phyloP scores from a whole-genome alignment of 805 yeast genomes.

The Cyberlindnera subsufficiens region DNA sequence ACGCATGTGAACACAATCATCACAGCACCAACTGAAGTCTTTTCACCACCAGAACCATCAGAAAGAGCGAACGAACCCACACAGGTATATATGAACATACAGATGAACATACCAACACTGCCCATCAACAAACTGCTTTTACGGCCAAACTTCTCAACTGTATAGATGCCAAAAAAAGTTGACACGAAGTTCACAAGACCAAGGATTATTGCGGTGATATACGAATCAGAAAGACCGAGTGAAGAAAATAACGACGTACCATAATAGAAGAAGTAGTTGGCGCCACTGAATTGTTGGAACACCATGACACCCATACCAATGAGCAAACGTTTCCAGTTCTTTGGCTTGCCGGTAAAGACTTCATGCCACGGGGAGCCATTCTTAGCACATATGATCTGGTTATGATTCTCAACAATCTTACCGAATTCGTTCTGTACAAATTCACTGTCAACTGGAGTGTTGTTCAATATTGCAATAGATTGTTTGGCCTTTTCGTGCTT shows the following conservation, averaged over 20 bases:
- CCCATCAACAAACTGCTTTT: slow-evolving; percentile 44
- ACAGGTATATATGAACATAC: slow-evolving; percentile 55
- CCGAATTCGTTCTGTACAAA: slow-evolving; percentile 43
- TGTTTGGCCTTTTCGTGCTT: slow-evolving; percentile 46
- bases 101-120: slow-evolving; percentile 45
- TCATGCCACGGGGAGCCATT: slow-evolving; percentile 40
- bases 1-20: slow-evolving; percentile 64
- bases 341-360: slow-evolving; percentile 58
- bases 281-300: slow-evolving; percentile 58
- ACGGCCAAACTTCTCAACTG: slow-evolving; percentile 53
- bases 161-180: slow-evolving; percentile 45
- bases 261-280: slow-evolving; percentile 61
- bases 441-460: slow-evolving; percentile 38
- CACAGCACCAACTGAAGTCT: slow-evolving; percentile 44
- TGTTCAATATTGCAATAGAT: slow-evolving; percentile 50
- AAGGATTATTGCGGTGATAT: slow-evolving; percentile 51
- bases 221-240: slow-evolving; percentile 52
- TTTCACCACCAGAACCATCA: slow-evolving; percentile 31
- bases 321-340: slow-evolving; percentile 40
- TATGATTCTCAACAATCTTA: slow-evolving; percentile 37
- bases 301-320: slow-evolving; percentile 57
- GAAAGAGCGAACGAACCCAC: slow-evolving; percentile 49
- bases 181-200: slow-evolving; percentile 53
- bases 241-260: slow-evolving; percentile 58
- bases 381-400: slow-evolving; percentile 45